Conservation (phyloP, 495 filamentous ascomycete genomes). For the Aspergillus cristatus region DNA sequence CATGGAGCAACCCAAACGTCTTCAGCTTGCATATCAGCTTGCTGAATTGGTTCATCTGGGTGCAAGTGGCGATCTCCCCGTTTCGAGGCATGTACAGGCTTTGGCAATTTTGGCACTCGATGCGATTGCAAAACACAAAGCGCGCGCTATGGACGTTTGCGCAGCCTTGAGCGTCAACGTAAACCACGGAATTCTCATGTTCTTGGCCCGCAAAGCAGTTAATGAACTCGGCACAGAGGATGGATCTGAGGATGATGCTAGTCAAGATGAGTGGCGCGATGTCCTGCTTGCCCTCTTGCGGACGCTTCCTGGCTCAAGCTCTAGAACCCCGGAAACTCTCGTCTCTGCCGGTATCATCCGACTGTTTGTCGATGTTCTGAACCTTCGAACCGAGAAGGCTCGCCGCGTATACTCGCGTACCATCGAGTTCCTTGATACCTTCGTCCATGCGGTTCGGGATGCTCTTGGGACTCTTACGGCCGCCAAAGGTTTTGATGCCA, state of each 20-base stretch:
- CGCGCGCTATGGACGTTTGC: constrained; percentile 69
- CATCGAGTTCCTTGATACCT: constrained; percentile 74
- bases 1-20: constrained; percentile 77
- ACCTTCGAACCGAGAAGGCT: constrained; percentile 70
- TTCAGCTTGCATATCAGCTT: constrained; percentile 87
- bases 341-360: constrained; percentile 81
- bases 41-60: constrained; percentile 76
- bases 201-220: constrained; percentile 81
- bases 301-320: constrained; percentile 58
- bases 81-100: constrained; percentile 72
- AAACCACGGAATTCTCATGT: constrained; percentile 93
- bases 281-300: constrained; percentile 73
- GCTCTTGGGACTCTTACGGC: constrained; percentile 71
- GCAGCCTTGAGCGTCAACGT: constrained; percentile 84
- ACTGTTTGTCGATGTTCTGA: constrained; percentile 82
- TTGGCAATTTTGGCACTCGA: constrained; percentile 73
- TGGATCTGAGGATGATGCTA: constrained; percentile 45
- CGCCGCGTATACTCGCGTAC: constrained; percentile 72
- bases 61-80: constrained; percentile 51
- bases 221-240: constrained; percentile 61
- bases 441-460: constrained; percentile 71
- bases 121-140: constrained; percentile 67
- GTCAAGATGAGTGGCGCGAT: constrained; percentile 80
- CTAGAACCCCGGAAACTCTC: constrained; percentile 62
- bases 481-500: constrained; percentile 73